Evolutionary conservation across 371 early-diverging fungal species (phyloP).

Genomic region (Mucor racemosus): DNA sequence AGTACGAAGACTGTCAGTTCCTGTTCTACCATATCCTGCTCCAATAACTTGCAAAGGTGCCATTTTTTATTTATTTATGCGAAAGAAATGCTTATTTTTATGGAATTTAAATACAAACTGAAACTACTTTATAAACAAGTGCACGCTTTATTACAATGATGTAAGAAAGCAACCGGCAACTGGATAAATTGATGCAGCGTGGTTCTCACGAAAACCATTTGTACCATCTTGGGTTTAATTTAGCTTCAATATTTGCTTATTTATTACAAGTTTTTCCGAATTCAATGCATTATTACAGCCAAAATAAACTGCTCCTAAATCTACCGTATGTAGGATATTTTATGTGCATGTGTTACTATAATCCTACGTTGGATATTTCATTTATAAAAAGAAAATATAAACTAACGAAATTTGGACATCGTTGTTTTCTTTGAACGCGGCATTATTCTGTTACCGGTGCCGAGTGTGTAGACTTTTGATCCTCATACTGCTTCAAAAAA

Average conservation of each 20-base stretch:
- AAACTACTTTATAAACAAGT: too few relatives aligned
- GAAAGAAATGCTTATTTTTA: not conserved
- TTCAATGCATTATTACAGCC: not conserved
- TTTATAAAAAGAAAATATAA: too few relatives aligned
- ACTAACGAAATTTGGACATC: too few relatives aligned
- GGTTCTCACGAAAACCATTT: not conserved
- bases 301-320: not conserved
- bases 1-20: constrained; percentile 35
- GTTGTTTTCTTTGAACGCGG: too few relatives aligned
- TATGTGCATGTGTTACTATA: not conserved
- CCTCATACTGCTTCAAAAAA: too few relatives aligned
- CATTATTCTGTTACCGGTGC: too few relatives aligned
- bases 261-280: not conserved
- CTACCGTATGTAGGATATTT: not conserved
- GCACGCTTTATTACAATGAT: not conserved
- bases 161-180: not conserved
- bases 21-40: constrained; percentile 44
- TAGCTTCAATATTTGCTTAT: too few relatives aligned
- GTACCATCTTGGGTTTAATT: not conserved
- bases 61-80: constrained; percentile 9
- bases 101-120: not conserved
- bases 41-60: constrained; percentile 42
- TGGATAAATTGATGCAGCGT: not conserved
- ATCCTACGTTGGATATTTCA: too few relatives aligned
- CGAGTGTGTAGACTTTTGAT: too few relatives aligned